Evolutionary conservation across 2,329 filamentous ascomycete genomes (phyloP), one percentile per base, ranked within the genome.

Genomic region (Aspergillus neoniger): DNA sequence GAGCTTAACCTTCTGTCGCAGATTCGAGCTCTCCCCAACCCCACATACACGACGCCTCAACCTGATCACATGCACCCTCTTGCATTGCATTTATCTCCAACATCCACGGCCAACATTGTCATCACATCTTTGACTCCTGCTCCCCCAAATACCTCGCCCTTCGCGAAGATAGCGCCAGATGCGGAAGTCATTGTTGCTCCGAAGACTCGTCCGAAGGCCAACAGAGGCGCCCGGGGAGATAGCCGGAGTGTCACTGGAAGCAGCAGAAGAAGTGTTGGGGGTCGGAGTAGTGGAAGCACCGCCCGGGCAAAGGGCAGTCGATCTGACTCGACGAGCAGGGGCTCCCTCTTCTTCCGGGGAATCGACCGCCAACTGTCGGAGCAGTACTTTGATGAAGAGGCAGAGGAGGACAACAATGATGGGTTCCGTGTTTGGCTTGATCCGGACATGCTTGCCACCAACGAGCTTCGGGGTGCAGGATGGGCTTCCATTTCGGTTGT

Each of bases 121-220:
- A 86, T 98, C 8, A 87, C 91, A 6, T 92, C 91, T 1, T 81
- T 99, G n/a, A 87, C 89, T 1, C 95, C 95, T 1, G 81, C 87
- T 0, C 87, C 88, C 4, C 76, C 90, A 1, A 80, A 86, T 2
- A 85, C 88, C 52, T 84, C 86, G 1, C 84, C 91, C 0, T 99
- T 99, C 73, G 92, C 91, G 25, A 98, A 97, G 76, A 91, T 99
- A 54, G 90, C 91, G 0, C 91, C 93, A 0, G 92, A 98, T 73
- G 94, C 94, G 21, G 95, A 99, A 77, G 93, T 99, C 53, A 96
- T 98, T 65, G 95, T 99, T 62, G 95, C 95, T 3, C 95, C 95
- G 0, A 99, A 99, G 79, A 90, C 89, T 25, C 86, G 94, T 58
- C 83, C 90, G 44, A 92, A 91, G 74, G 79, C 83, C 36, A 81